Conservation (phyloP, 208 protist genomes). For the Crithidia bombi region DNA sequence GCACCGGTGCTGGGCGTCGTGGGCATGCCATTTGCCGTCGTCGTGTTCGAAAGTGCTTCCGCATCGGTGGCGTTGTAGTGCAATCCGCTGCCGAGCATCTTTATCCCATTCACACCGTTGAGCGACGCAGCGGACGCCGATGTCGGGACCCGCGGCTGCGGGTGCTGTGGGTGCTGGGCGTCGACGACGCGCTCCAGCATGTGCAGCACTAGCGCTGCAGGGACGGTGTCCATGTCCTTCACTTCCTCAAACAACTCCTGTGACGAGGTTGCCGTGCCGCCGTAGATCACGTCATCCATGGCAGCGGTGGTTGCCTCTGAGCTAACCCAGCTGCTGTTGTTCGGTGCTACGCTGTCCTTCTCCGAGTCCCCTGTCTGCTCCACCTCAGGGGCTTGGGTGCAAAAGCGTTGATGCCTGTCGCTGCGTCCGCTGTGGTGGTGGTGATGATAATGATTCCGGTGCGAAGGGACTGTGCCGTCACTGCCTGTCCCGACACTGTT, state of each 20-base stretch:
- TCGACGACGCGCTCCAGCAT: conserved; percentile 35
- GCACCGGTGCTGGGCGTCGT: conserved; percentile 19
- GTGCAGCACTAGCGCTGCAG: conserved; percentile 31
- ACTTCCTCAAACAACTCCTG: conserved; percentile 22
- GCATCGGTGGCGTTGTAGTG: conserved; percentile 1
- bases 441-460: neutral
- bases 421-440: neutral
- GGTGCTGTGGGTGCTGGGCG: conserved; percentile 7
- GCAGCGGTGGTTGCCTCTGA: conserved; percentile 3
- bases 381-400: neutral
- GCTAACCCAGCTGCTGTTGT: conserved; percentile 21
- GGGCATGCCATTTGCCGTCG: conserved; percentile 3
- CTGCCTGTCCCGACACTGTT: neutral
- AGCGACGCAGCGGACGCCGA: neutral
- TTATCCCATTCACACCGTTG: neutral
- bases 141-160: neutral
- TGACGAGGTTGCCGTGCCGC: neutral
- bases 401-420: conserved; percentile 5
- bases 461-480: neutral
- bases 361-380: too few relatives aligned
- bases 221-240: conserved; percentile 26
- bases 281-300: neutral
- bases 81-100: neutral
- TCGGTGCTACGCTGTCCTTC: too few relatives aligned
- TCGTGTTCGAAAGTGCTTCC: conserved; percentile 8